Evolutionary conservation across 106 monocot genomes (phyloP).

Genomic region (Dendrobium chrysotoxum): DNA sequence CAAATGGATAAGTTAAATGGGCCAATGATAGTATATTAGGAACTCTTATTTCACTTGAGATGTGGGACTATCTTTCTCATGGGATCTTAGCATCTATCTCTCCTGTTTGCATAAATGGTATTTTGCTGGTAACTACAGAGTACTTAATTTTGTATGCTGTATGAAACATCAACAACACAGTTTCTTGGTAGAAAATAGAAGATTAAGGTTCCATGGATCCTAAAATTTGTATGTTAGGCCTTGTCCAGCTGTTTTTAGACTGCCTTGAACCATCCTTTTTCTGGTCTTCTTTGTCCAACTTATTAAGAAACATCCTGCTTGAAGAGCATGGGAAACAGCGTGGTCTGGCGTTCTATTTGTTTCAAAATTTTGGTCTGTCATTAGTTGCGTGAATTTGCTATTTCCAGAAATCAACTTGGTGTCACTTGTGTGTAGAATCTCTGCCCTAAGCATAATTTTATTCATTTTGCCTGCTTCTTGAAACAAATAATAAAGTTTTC

Average conservation of each 20-base stretch:
- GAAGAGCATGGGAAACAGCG: background rate
- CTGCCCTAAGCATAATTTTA: background rate
- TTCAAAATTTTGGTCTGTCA: background rate
- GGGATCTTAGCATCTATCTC: no score
- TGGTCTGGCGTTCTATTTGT: background rate
- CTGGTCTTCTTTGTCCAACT: background rate
- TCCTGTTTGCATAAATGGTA: no score
- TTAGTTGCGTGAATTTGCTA: background rate
- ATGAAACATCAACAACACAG: background rate
- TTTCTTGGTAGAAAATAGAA: background rate
- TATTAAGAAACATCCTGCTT: background rate
- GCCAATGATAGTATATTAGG: background rate
- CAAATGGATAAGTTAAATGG: background rate
- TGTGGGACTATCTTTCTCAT: background rate
- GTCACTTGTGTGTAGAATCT: background rate
- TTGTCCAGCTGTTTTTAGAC: background rate
- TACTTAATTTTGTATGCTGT: no score
- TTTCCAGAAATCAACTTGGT: background rate
- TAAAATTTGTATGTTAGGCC: background rate
- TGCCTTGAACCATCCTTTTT: background rate
- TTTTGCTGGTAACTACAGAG: no score
- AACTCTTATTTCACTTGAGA: background rate
- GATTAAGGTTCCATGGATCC: background rate
- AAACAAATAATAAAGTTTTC: background rate
- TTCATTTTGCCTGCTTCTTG: background rate